A percentile compares a stretch with the other conserved stretches of the same genome.
phyloP scores from a whole-genome alignment of 2,329 filamentous ascomycete genomes.

The Basipetospora sp. region DNA sequence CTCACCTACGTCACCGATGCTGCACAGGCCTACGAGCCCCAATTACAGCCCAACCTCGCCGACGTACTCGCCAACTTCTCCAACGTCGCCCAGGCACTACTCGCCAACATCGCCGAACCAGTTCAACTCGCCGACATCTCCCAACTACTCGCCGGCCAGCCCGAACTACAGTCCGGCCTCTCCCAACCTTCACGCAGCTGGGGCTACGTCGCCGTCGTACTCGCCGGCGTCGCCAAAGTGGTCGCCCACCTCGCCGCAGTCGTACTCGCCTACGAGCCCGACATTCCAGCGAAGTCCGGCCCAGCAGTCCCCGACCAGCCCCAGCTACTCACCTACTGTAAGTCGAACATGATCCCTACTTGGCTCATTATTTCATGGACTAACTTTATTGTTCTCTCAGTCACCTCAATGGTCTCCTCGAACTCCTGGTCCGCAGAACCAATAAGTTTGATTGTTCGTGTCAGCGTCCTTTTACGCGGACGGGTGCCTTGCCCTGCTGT shows the following conservation, averaged over 20 bases:
- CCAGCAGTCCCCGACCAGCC: constrained; percentile 49
- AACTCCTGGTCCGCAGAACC: constrained; percentile 27
- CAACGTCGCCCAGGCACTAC: constrained; percentile 41
- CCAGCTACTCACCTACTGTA: constrained; percentile 56
- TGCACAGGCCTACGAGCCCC: constrained; percentile 42
- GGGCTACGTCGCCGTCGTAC: constrained; percentile 44
- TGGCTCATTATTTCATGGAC: background rate
- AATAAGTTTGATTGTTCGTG: constrained; percentile 17
- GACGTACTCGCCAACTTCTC: constrained; percentile 49
- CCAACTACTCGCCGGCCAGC: constrained; percentile 55
- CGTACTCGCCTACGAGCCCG: constrained; percentile 50
- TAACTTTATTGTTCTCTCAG: constrained; percentile 18
- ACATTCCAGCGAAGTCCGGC: constrained; percentile 40
- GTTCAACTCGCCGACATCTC: constrained; percentile 63
- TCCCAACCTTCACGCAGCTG: constrained; percentile 33
- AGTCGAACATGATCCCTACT: constrained; percentile 8
- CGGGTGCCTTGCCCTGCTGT: too few relatives aligned
- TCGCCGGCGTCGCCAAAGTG: constrained; percentile 61
- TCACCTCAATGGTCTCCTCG: constrained; percentile 33
- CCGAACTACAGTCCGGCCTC: constrained; percentile 60
- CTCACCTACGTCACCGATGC: constrained; percentile 46
- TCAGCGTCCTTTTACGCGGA: too few relatives aligned
- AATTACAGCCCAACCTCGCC: constrained; percentile 53
- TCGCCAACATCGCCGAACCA: constrained; percentile 56
- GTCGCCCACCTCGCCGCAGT: constrained; percentile 57